Percentiles rank a stretch among this genome's conserved stretches.
Conservation (phyloP, 768 basidiomycete species). For the Termitomyces sp. region DNA sequence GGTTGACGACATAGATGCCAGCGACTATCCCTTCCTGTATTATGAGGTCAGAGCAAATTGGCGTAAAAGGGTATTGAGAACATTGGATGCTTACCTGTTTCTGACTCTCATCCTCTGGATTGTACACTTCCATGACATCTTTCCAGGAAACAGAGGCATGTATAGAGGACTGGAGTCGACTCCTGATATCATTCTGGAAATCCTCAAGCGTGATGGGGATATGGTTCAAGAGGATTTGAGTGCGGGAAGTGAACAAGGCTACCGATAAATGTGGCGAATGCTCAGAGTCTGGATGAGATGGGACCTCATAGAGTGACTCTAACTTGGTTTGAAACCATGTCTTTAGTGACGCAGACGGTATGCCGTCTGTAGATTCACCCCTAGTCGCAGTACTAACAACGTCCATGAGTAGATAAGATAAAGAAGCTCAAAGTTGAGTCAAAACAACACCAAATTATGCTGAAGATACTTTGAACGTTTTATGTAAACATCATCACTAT, state of each 20-base stretch:
- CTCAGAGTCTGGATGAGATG: not conserved
- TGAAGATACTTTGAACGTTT: not conserved
- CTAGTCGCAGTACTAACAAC: not conserved
- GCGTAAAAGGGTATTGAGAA: not conserved
- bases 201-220: constrained; percentile 16
- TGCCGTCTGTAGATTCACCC: not conserved
- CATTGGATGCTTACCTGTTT: constrained; percentile 3
- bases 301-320: constrained; percentile 18
- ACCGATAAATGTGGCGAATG: not conserved
- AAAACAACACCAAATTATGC: not conserved
- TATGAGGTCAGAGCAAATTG: no score
- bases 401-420: not conserved
- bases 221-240: constrained; percentile 30
- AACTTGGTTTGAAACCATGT: constrained; percentile 25
- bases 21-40: constrained; percentile 31
- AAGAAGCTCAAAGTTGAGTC: not conserved
- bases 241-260: constrained; percentile 23
- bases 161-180: constrained; percentile 13
- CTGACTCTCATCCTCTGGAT: constrained; percentile 1
- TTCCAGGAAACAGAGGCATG: constrained; percentile 28
- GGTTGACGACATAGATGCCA: constrained; percentile 33
- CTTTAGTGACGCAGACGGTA: not conserved
- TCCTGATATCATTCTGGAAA: constrained; percentile 21
- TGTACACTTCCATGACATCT: constrained; percentile 24
- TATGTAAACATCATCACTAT: no score